Conservation (phyloP, 2,329 filamentous ascomycete species). For the Botrytis paeoniae region DNA sequence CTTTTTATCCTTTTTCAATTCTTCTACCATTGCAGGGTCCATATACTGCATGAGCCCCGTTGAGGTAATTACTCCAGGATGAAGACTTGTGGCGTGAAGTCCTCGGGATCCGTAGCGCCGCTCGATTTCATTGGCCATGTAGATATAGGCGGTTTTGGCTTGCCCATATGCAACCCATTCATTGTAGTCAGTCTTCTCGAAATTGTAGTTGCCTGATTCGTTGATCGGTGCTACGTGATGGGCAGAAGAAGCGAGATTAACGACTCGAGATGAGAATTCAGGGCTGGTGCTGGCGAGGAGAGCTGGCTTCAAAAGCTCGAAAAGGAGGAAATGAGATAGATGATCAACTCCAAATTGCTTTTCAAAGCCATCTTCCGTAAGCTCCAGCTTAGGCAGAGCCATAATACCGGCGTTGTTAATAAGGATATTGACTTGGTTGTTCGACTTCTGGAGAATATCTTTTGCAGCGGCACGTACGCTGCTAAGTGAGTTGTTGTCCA, state of each 20-base stretch:
- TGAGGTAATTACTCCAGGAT: slow-evolving; percentile 40
- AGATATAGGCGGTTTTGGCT: slow-evolving; percentile 47
- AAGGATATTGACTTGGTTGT: slow-evolving; percentile 35
- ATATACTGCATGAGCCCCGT: slow-evolving; percentile 34
- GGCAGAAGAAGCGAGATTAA: slow-evolving; percentile 44
- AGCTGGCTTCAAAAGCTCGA: slow-evolving; percentile 46
- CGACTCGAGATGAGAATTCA: slow-evolving; percentile 45
- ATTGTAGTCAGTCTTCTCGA: slow-evolving; percentile 38
- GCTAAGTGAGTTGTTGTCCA: not conserved
- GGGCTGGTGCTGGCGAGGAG: slow-evolving; percentile 43
- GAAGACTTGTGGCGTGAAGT: slow-evolving; percentile 42
- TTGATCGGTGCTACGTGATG: slow-evolving; percentile 45
- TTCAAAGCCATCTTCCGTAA: slow-evolving; percentile 48
- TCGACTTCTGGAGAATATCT: slow-evolving; percentile 29
- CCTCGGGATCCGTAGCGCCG: slow-evolving; percentile 42
- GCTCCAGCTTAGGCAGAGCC: slow-evolving; percentile 14
- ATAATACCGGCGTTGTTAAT: slow-evolving; percentile 31
- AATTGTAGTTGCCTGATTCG: slow-evolving; percentile 31
- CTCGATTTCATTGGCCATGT: slow-evolving; percentile 47
- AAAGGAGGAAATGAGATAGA: slow-evolving; percentile 53
- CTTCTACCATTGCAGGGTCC: not conserved
- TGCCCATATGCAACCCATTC: slow-evolving; percentile 42
- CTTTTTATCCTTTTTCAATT: not conserved
- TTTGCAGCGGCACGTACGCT: slow-evolving; percentile 22
- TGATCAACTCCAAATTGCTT: slow-evolving; percentile 52